Evolutionary conservation across 257 asterid genomes (phyloP), one percentile per base, ranked within the genome.

Genomic region (Henckelia pumila): DNA sequence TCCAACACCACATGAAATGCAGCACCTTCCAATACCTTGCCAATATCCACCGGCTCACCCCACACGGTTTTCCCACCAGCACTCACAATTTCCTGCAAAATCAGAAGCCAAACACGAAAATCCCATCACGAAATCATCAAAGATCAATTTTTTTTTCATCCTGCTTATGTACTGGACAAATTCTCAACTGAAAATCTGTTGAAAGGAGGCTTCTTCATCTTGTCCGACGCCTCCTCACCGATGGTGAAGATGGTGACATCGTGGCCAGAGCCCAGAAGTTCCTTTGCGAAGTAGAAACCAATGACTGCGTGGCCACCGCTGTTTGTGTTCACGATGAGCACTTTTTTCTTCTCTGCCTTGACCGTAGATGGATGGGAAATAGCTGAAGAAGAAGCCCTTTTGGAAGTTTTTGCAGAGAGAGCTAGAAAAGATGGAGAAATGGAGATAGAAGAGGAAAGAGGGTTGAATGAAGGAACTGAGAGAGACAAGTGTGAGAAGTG

Each of bases 181-280:
- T 25, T 63, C 76, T 75, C 76, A 83, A 88, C 98, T 74, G 97
- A 83, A 75, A 93, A 93, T 88, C 96, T 84, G 84, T 29, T 86
- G 87, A 93, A 93, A 19, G 98, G 97, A 9, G 97, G 89, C 80
- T 93, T 93, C 92, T 93, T 93, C 98, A 90, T 93, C 94, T 93
- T 93, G 81, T 86, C 96, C 9, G 97, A 93, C 78, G 59, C 77
- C 80, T 93, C 97, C 6, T 88, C 90, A 20, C 96, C 98, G 10
- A 93, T 96, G 0, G 97, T 93, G 65, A 93, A 52, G 80, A 93
- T 64, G 20, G 96, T 88, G 76, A 90, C 97, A 14, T 65, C 76
- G 57, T 93, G 97, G 26, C 95, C 95, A 24, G 88, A 75, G 72
- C 86, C 81, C 22, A 90, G 84, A 74, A 93, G 96, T 4, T 93